phyloP scores from a whole-genome alignment of 768 basidiomycete species.

The Tephrocybe rancida region DNA sequence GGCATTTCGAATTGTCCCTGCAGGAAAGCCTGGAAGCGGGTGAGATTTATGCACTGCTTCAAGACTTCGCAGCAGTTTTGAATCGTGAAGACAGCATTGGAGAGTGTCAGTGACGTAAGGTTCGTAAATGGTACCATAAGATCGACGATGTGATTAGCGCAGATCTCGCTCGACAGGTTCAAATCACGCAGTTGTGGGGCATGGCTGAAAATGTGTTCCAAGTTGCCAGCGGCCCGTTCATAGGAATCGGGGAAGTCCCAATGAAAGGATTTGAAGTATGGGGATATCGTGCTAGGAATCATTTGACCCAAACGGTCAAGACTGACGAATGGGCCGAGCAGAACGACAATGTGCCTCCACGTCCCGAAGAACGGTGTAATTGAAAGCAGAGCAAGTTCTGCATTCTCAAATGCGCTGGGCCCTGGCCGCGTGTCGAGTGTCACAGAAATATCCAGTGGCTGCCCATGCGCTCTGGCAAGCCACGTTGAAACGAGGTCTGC shows the following conservation, averaged over 20 bases:
- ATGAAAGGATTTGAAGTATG: background rate
- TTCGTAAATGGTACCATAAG: constrained; percentile 5
- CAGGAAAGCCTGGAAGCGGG: background rate
- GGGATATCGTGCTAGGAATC: background rate
- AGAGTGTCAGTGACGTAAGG: background rate
- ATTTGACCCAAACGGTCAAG: background rate
- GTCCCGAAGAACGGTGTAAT: constrained; percentile 4
- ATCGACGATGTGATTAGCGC: background rate
- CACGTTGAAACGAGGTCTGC: background rate
- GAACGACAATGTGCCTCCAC: constrained; percentile 4
- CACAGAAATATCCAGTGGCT: constrained; percentile 7
- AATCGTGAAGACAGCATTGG: background rate
- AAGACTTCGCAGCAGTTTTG: constrained; percentile 8
- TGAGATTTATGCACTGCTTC: constrained; percentile 7
- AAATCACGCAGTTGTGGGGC: constrained; percentile 3
- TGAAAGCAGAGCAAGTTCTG: constrained; percentile 3
- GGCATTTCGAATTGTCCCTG: too few species aligned
- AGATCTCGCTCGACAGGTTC: constrained; percentile 1
- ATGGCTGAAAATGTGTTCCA: background rate
- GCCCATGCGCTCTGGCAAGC: constrained; percentile 4
- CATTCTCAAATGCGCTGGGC: constrained; percentile 1
- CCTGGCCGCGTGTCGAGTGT: constrained; percentile 6
- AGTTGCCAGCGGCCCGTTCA: background rate
- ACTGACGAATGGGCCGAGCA: constrained; percentile 8
- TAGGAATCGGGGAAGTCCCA: constrained; percentile 1